A percentile compares a stretch with the other conserved stretches of the same genome.
phyloP scores from a whole-genome alignment of 495 filamentous ascomycete genomes.

The Hamigera avellanea region DNA sequence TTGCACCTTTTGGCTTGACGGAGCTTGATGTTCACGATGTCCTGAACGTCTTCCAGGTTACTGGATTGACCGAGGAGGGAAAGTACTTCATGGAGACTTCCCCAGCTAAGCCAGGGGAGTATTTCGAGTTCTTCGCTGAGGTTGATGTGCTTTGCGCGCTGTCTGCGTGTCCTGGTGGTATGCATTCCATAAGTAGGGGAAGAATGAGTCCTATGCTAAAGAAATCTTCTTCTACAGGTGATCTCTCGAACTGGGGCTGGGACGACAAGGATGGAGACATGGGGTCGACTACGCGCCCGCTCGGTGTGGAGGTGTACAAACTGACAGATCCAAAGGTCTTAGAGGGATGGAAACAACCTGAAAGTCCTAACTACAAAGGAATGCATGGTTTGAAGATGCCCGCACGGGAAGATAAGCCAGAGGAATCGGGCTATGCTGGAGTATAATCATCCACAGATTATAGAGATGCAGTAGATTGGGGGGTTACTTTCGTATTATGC shows the following conservation, averaged over 20 bases:
- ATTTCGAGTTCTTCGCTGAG: slow-evolving; percentile 70
- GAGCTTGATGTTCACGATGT: slow-evolving; percentile 74
- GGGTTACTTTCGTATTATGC: too few species aligned
- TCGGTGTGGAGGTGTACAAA: slow-evolving; percentile 59
- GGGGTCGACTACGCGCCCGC: slow-evolving; percentile 60
- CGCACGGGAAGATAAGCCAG: slow-evolving; percentile 11
- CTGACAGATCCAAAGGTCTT: slow-evolving; percentile 40
- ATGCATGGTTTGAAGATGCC: slow-evolving; percentile 53
- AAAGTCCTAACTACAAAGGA: slow-evolving; percentile 47
- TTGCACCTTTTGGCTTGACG: slow-evolving; percentile 52
- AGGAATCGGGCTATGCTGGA: slow-evolving; percentile 18
- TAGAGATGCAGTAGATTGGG: too few species aligned
- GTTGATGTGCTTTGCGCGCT: slow-evolving; percentile 63
- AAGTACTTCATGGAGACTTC: slow-evolving; percentile 70
- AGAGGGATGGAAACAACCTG: slow-evolving; percentile 48
- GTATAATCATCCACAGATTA: too few species aligned
- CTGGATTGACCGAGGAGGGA: slow-evolving; percentile 56
- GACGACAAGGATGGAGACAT: slow-evolving; percentile 54
- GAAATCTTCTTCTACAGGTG: slow-evolving; percentile 40
- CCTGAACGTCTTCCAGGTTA: slow-evolving; percentile 73
- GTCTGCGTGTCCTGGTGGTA: slow-evolving; percentile 47
- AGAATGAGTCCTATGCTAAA: slow-evolving; percentile 2
- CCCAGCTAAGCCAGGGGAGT: slow-evolving; percentile 53
- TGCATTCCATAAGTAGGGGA: slow-evolving; percentile 4
- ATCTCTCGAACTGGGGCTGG: slow-evolving; percentile 68